Evolutionary conservation across 2,329 filamentous ascomycete genomes (phyloP).

Genomic region (Fusarium papillatum): DNA sequence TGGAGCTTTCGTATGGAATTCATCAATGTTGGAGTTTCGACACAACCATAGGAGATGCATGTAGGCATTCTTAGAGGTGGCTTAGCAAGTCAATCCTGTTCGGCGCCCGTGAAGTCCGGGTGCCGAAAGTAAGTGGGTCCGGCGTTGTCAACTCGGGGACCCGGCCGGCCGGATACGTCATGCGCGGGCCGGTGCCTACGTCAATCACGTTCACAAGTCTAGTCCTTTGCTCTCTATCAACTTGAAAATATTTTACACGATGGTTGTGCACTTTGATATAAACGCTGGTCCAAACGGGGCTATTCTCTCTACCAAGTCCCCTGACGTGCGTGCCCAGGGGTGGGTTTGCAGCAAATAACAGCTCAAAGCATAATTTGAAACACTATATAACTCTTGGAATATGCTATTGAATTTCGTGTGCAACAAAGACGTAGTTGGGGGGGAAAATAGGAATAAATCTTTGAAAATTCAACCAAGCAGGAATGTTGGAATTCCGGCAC

Average conservation of each 20-base stretch:
- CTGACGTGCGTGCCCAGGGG: not conserved
- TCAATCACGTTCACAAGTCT: not conserved
- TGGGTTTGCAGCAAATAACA: not conserved
- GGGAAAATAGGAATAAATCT: not conserved
- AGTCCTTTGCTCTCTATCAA: not conserved
- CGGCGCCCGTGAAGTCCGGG: not conserved
- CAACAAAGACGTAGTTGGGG: too few relatives aligned
- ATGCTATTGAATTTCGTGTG: too few relatives aligned
- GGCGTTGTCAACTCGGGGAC: not conserved
- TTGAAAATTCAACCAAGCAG: not conserved
- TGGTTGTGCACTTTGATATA: too few relatives aligned
- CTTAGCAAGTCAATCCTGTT: not conserved
- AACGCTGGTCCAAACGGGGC: too few relatives aligned
- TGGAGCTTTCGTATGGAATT: not conserved
- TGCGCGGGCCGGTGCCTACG: not conserved
- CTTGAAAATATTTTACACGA: too few relatives aligned
- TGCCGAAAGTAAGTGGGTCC: not conserved
- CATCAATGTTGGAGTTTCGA: not conserved
- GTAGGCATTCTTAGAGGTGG: not conserved
- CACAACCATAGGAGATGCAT: not conserved
- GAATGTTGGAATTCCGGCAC: too few relatives aligned
- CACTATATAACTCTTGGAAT: too few relatives aligned
- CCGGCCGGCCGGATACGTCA: not conserved
- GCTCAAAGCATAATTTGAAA: not conserved
- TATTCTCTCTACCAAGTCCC: too few relatives aligned